phyloP scores from a whole-genome alignment of 2,329 filamentous ascomycete species.

The Hirsutella minnesotensis region DNA sequence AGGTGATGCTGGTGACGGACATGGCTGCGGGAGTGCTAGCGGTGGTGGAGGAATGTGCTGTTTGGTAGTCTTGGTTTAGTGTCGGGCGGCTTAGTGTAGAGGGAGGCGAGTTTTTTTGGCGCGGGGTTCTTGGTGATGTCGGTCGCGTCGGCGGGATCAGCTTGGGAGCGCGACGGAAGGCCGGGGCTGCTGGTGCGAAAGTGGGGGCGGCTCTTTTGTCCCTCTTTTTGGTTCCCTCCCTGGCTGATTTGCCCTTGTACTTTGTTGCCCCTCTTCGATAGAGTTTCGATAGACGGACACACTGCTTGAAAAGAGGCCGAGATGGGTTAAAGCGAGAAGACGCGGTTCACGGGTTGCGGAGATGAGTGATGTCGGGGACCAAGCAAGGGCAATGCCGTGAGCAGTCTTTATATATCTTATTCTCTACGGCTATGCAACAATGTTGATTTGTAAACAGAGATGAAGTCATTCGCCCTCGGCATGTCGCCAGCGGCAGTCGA shows the following conservation, averaged over 20 bases:
- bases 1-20: conserved; percentile 22
- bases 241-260: too few species aligned
- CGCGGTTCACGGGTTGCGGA: too few species aligned
- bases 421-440: too few species aligned
- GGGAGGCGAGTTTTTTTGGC: too few species aligned
- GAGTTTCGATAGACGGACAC: background rate
- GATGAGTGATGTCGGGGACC: too few species aligned
- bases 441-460: conserved; percentile 1
- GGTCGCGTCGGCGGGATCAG: background rate
- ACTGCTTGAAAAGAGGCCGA: too few species aligned
- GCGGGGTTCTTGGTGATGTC: background rate
- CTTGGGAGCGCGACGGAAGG: background rate
- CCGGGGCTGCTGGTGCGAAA: too few species aligned
- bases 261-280: too few species aligned
- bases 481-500: background rate
- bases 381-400: too few species aligned
- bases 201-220: too few species aligned
- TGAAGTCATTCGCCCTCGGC: background rate
- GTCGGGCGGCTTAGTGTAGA: too few species aligned
- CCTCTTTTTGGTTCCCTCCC: background rate
- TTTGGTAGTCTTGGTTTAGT: background rate
- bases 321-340: too few species aligned
- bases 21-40: conserved; percentile 15
- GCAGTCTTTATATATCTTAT: background rate
- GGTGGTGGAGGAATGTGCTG: conserved; percentile 1